phyloP scores from a whole-genome alignment of 2,329 filamentous ascomycete species.

The Nothophaeocryptopus gaeumannii region DNA sequence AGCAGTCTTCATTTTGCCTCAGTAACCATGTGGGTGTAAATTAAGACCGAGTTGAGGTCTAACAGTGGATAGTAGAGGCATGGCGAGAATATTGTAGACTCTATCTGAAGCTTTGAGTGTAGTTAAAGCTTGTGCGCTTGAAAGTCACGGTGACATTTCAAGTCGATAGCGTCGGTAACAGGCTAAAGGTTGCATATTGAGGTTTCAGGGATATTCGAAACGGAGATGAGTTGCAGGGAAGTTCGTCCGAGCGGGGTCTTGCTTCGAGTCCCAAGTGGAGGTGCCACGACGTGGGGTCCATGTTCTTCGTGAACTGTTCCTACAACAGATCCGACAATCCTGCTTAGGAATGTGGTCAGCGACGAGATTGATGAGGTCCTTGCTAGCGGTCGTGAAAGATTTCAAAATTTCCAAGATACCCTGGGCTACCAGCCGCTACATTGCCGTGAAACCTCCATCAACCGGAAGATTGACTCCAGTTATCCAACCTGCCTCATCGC shows the following conservation, averaged over 20 bases:
- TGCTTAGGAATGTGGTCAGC: too few relatives aligned
- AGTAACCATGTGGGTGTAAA: not conserved
- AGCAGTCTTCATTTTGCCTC: not conserved
- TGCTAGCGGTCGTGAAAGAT: too few relatives aligned
- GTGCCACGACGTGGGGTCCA: too few relatives aligned
- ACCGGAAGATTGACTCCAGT: conserved; percentile 19
- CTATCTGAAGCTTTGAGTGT: not conserved
- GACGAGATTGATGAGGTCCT: too few relatives aligned
- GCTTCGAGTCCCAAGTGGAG: not conserved
- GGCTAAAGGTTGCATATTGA: conserved; percentile 7
- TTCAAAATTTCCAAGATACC: too few relatives aligned
- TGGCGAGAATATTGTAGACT: not conserved
- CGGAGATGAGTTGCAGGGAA: not conserved
- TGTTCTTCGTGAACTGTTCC: too few relatives aligned
- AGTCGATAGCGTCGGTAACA: conserved; percentile 3
- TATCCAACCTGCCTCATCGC: conserved; percentile 25
- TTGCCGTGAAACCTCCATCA: conserved; percentile 15
- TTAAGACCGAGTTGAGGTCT: not conserved
- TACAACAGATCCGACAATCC: too few relatives aligned
- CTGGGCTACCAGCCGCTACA: not conserved
- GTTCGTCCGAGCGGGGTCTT: conserved; percentile 12
- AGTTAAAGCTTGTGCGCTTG: not conserved
- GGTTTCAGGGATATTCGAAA: not conserved
- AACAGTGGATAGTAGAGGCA: not conserved
- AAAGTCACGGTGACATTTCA: conserved; percentile 4